These are phyloP conservation scores for Tolypocladium capitatum DNA, from an alignment of 2,329 filamentous ascomycete genomes.

Conservation along the genomic window DNA sequence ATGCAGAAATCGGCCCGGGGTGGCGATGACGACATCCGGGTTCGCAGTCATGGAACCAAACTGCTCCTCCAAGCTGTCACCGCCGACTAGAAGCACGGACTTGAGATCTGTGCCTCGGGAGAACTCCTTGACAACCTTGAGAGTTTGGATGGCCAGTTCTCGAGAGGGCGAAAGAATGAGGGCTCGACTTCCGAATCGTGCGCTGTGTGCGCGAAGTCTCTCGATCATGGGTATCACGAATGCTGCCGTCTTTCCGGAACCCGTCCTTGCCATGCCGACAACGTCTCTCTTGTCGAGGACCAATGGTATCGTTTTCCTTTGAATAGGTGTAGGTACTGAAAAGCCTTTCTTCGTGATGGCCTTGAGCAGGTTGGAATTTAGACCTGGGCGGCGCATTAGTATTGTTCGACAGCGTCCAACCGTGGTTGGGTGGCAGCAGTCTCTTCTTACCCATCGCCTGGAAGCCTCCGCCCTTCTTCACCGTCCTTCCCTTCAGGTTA, in stretches of 20 bases:
- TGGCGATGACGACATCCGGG: constrained; percentile 94
- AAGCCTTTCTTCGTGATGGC: constrained; percentile 92
- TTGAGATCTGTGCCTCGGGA: constrained; percentile 82
- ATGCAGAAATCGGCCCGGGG: constrained; percentile 90
- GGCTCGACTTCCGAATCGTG: constrained; percentile 71
- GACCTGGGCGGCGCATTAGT: constrained; percentile 28
- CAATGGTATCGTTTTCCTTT: constrained; percentile 89
- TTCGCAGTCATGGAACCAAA: constrained; percentile 88
- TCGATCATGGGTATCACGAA: constrained; percentile 99
- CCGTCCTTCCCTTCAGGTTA: constrained; percentile 70
- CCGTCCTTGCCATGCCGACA: constrained; percentile 98
- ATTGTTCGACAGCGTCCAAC: neutral
- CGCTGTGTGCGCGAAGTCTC: constrained; percentile 75
- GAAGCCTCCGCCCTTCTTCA: constrained; percentile 93
- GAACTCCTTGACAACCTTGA: constrained; percentile 94
- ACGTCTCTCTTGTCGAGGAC: constrained; percentile 85
- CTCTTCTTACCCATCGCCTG: constrained; percentile 66
- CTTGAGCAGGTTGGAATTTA: constrained; percentile 73
- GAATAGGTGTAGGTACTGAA: constrained; percentile 90
- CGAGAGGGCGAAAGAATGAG: constrained; percentile 84
- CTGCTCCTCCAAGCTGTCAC: constrained; percentile 91
- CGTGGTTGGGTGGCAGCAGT: neutral
- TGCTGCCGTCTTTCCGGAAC: constrained; percentile 94
- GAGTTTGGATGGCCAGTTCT: constrained; percentile 85
- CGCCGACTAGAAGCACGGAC: constrained; percentile 81